Evolutionary conservation across 805 yeast genomes (phyloP), one percentile per base, ranked within the genome.

Genomic region (Torulaspora indica): DNA sequence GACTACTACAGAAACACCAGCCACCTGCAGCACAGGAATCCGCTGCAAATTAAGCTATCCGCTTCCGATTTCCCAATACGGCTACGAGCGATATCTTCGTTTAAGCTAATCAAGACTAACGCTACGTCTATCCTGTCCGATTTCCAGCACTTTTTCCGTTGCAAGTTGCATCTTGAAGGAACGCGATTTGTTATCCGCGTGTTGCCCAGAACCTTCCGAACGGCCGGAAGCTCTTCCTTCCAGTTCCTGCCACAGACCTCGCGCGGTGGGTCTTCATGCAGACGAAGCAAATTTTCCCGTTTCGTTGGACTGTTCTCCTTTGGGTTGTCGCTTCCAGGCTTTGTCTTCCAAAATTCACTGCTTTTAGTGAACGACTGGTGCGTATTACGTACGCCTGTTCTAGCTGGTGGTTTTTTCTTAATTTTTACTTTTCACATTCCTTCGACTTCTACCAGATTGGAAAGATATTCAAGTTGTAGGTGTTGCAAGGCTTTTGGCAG

Each of bases 1-100:
- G 82, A 51, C 79, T 79, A 50, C 66, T 79, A 46, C 81, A 76
- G 42, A 67, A 66, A 46, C 61, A 57, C 37, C 51, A 42, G 9
- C n/a, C 34, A 18, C 14, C 33, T 30, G 33, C 33, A 30, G 15
- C 17, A n/a, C 17, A 13, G 14, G 15, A 30, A 30, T n/a, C 33
- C 5, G n/a, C n/a, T n/a, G n/a, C n/a, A n/a, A n/a, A n/a, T n/a
- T n/a, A n/a, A n/a, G n/a, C n/a, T 17, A 31, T 17, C 10, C 34
- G 34, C 20, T 31, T 15, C n/a, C 32, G 32, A 14, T 29, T 29
- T 13, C 32, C 32, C 15, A 29, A 29, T 13, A 29, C 32, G 32
- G 32, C n/a, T 8, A n/a, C 14, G 8, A 20, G 5, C 22, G 22
- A 20, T 20, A 20, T 20, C 22, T 20, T 20, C 22, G 22, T 20